A percentile compares a stretch with the other conserved stretches of the same genome.
Conservation (phyloP, 345 rosid genomes). For the Pugionium cornutum region DNA sequence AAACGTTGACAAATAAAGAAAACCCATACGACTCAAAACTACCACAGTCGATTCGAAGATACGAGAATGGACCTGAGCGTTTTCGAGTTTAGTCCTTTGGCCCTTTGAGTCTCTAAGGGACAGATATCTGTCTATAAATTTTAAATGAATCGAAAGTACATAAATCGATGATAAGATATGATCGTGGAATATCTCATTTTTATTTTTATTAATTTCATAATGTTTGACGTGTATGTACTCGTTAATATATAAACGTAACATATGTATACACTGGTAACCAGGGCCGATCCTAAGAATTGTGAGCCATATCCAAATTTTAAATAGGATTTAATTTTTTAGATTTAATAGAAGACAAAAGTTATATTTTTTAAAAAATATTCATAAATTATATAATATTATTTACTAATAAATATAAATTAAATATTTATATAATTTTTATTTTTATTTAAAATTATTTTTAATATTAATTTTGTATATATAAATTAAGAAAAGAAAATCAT, state of each 20-base stretch:
- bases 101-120: constrained; percentile 48
- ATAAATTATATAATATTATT: too few species aligned
- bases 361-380: too few species aligned
- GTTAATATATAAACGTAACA: constrained; percentile 19
- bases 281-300: too few species aligned
- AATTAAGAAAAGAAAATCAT: too few species aligned
- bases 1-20: constrained; percentile 8
- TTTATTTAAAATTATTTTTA: too few species aligned
- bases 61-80: constrained; percentile 26
- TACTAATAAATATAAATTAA: too few species aligned
- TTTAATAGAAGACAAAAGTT: too few species aligned
- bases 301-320: too few species aligned
- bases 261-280: too few species aligned
- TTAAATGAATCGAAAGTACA: background rate
- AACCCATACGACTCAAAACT: constrained; percentile 29
- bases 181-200: constrained; percentile 4
- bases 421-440: too few species aligned
- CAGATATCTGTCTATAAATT: constrained; percentile 26
- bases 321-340: too few species aligned
- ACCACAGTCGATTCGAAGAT: constrained; percentile 14
- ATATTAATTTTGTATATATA: too few species aligned
- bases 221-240: constrained; percentile 17
- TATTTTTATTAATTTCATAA: background rate
- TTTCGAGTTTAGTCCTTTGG: constrained; percentile 38
- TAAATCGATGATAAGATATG: constrained; percentile 5